These are phyloP conservation scores for Cutaneotrichosporon sp. DNA, from an alignment of 1,284 basidiomycete species.

Conservation along the genomic window DNA sequence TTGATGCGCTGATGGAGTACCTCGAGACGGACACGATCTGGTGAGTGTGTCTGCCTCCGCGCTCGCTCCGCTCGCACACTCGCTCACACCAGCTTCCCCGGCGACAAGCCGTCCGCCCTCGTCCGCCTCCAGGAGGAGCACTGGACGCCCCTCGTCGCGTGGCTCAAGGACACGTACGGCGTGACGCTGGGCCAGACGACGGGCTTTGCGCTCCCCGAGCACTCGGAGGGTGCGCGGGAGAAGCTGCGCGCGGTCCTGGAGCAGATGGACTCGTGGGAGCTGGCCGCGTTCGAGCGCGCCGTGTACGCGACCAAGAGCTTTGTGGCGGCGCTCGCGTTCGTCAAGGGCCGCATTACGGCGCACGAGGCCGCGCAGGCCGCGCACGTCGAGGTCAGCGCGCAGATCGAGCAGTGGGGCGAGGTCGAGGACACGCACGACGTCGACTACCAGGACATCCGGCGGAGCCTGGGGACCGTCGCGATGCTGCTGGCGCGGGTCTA, in stretches of 20 bases:
- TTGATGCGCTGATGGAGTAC: constrained; percentile 76
- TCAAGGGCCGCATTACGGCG: constrained; percentile 71
- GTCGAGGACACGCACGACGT: constrained; percentile 98
- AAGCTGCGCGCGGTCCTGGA: constrained; percentile 64
- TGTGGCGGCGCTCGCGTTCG: constrained; percentile 80
- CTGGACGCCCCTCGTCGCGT: constrained; percentile 86
- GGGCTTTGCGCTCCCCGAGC: constrained; percentile 68
- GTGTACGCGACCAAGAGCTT: constrained; percentile 92
- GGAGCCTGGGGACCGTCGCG: constrained; percentile 79
- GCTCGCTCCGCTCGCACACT: background rate
- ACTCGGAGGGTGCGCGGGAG: constrained; percentile 66
- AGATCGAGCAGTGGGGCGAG: constrained; percentile 96
- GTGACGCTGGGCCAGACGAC: constrained; percentile 68
- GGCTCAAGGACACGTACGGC: constrained; percentile 69
- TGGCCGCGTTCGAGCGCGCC: constrained; percentile 90
- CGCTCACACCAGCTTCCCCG: constrained; percentile 67
- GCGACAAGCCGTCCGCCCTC: constrained; percentile 72
- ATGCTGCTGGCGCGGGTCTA: constrained; percentile 56
- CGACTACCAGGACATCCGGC: constrained; percentile 88
- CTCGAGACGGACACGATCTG: constrained; percentile 95
- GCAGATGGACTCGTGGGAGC: constrained; percentile 74
- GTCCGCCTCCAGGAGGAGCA: constrained; percentile 79
- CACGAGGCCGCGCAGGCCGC: constrained; percentile 80
- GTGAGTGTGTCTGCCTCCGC: too few relatives aligned
- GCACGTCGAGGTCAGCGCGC: constrained; percentile 90